These are phyloP conservation scores for Nothophoma quercina DNA, from an alignment of 2,329 filamentous ascomycete species.

Conservation along the genomic window DNA sequence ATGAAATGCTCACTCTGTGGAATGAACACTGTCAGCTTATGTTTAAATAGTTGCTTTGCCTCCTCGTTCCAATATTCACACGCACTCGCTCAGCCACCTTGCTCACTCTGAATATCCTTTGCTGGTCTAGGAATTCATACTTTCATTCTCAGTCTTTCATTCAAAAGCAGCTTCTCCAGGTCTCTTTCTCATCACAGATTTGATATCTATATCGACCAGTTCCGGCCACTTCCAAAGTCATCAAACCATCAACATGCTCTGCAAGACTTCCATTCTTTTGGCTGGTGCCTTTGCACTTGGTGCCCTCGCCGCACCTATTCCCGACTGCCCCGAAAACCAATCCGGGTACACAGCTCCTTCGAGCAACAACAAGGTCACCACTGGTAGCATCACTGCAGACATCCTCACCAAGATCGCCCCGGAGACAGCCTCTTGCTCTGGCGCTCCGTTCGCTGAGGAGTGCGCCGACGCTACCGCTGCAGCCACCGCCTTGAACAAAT, in stretches of 20 bases:
- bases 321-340: conserved; percentile 8
- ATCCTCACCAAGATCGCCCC: conserved; percentile 65
- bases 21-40: conserved; percentile 6
- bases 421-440: conserved; percentile 61
- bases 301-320: conserved; percentile 33
- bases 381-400: conserved; percentile 30
- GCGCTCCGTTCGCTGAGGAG: conserved; percentile 58
- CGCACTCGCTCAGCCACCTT: conserved; percentile 13
- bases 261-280: conserved; percentile 31
- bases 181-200: background rate
- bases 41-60: conserved; percentile 14
- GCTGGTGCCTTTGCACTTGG: conserved; percentile 50
- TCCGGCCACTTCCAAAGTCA: background rate
- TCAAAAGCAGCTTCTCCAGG: conserved; percentile 5
- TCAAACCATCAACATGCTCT: conserved; percentile 32
- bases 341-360: conserved; percentile 4
- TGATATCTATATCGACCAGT: background rate
- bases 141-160: conserved; percentile 15
- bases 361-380: conserved; percentile 8
- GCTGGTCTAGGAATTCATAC: conserved; percentile 17
- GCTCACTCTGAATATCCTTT: conserved; percentile 16
- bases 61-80: conserved; percentile 1
- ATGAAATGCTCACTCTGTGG: conserved; percentile 1
- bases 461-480: conserved; percentile 68
- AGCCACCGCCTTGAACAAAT: conserved; percentile 62